Evolutionary conservation across 2,329 filamentous ascomycete species (phyloP), one percentile per base, ranked within the genome.

Genomic region (Myrmaecium sp.): DNA sequence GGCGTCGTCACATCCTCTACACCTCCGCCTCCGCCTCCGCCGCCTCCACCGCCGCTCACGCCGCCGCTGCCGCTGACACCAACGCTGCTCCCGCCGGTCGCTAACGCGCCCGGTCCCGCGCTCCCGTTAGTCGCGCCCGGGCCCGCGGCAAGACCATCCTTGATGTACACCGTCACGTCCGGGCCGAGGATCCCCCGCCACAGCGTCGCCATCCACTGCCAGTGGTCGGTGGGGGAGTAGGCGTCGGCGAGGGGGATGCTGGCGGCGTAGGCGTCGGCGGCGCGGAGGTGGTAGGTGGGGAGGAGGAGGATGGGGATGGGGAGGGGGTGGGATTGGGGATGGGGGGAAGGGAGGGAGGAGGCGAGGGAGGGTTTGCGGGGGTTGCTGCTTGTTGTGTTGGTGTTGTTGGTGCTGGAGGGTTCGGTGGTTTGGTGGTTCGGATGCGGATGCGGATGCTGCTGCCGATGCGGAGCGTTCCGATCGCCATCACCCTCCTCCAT

Each of bases 181-280:
- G 86, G 72, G 0, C 78, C 81, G 1, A 84, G 64, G 28, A 80
- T 77, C 6, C 82, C 81, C 6, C 84, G 73, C 86, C 86, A 95
- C 13, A 94, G 66, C 22, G 79, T 86, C 18, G 86, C 86, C 61
- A 89, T 82, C 86, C 86, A 95, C 50, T 91, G 79, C 83, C 86
- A 95, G 54, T 95, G 86, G 41, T 92, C 83, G n/a, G 78, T 65
- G 0, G 79, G 73, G 10, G 71, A 67, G 48, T 91, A 93, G 5
- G 65, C 62, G 44, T 92, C 83, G 11, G 64, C 58, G 37, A 91
- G 82, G 2, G 78, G 75, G 22, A 84, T 71, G 9, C 64, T 60
- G 29, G 68, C 70, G 1, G 83, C 78, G 46, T 76, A 86, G 25
- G 63, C 59, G 46, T 94, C 79, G 1, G 80, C 75, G 0, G 76